Percentiles rank a stretch among this genome's conserved stretches.
phyloP scores from a whole-genome alignment of 345 rosid species.

The Aegle marmelos region DNA sequence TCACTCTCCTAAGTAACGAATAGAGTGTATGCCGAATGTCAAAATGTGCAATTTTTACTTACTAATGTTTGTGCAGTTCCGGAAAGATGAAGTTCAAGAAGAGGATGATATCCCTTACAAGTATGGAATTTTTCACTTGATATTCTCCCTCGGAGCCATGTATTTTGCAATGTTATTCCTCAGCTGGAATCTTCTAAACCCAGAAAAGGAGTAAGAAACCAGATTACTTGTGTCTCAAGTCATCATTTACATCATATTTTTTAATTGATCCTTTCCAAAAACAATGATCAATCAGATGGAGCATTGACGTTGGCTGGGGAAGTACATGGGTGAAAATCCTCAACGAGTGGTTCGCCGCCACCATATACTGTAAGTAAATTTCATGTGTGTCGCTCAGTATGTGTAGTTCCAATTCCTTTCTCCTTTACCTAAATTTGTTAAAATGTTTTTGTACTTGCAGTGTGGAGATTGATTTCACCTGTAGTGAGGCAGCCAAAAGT shows the following conservation, averaged over 20 bases:
- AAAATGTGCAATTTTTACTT: not conserved
- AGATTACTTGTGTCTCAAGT: not conserved
- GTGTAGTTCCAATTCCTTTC: not conserved
- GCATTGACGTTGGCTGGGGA: slow-evolving; percentile 88
- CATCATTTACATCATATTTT: not conserved
- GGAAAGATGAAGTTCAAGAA: slow-evolving; percentile 45
- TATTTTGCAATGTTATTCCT: slow-evolving; percentile 90
- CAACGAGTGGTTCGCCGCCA: slow-evolving; percentile 87
- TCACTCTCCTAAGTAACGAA: not conserved
- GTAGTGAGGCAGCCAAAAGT: slow-evolving; percentile 51
- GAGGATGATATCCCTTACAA: slow-evolving; percentile 75
- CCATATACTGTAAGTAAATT: slow-evolving; percentile 62
- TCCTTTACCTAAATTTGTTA: not conserved
- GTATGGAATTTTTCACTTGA: slow-evolving; percentile 79
- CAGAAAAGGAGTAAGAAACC: slow-evolving; percentile 49
- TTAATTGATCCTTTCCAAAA: not conserved
- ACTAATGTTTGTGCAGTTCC: slow-evolving; percentile 42
- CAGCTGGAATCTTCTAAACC: slow-evolving; percentile 72
- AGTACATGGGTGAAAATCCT: slow-evolving; percentile 92
- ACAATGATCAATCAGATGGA: slow-evolving; percentile 53
- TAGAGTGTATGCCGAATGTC: not conserved
- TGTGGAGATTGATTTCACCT: slow-evolving; percentile 77
- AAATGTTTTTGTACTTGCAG: slow-evolving; percentile 25
- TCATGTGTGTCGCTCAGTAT: not conserved
- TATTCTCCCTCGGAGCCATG: slow-evolving; percentile 88